Base-by-base conservation (phyloP, 352 stramenopile species). In the Phytopythium oedochilum region DNA sequence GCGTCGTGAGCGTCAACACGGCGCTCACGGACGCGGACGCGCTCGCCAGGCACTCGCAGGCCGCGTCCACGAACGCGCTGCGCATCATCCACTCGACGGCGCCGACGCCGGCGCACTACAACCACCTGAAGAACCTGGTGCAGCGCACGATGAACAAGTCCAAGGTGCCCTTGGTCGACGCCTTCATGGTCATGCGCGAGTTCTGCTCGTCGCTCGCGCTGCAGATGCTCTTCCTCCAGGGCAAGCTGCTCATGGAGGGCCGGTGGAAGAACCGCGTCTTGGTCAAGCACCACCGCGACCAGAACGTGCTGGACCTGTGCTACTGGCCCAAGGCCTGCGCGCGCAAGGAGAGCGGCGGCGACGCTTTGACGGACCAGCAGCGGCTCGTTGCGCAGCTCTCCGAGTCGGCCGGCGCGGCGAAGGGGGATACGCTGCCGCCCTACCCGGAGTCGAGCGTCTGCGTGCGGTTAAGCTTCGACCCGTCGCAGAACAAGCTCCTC, bases 91-190 rank as follows among this genome's bases (percentile, higher is more conserved):
- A 86, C 54, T 81, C 73, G 11, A 91, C 80, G 53, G 78, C 82
- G 29, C 84, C 84, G 11, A 88, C 71, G n/a, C 51, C 73, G 26
- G 66, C 65, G 7, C 82, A 94, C 56, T 91, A 89, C 66, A 86
- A 88, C 47, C 84, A 94, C 57, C 59, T 94, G 46, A 87, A 86
- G 56, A 90, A 92, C 50, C 66, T 94, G 28, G 80, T 94, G 45
- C 84, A 94, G 52, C 82, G 78, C 29, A 67, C 74, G n/a, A 91
- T 94, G 76, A 92, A 92, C 65, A 85, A 90, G 57, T 89, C 84
- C n/a, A 66, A 79, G 11, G 77, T 65, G 39, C 84, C 84, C 9
- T 89, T 94, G 23, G 71, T 92, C 23, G 79, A 88, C 53, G 84
- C 84, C 14, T 89, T 90, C 53, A 70, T 73, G 46, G 76, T 94